Conservation (phyloP, 257 asterid genomes). For the Hygrophila difformis region DNA sequence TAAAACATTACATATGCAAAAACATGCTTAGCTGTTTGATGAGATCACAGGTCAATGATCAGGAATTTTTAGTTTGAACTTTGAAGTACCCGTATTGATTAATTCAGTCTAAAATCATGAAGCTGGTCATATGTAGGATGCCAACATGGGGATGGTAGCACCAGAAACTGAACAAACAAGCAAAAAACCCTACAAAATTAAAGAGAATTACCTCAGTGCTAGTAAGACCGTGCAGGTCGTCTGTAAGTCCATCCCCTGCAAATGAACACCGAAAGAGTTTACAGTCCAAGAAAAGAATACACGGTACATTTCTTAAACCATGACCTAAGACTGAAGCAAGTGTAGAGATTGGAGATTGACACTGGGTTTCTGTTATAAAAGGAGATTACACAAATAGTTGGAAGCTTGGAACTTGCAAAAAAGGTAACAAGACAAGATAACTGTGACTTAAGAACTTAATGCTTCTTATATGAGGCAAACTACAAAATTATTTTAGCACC, state of each 20-base stretch:
- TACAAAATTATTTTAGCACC: neutral
- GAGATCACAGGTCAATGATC: neutral
- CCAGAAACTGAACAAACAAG: conserved; percentile 6
- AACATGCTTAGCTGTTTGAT: neutral
- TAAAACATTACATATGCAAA: too few species aligned
- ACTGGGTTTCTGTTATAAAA: too few species aligned
- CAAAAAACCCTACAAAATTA: neutral
- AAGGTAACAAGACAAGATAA: neutral
- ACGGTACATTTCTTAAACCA: too few species aligned
- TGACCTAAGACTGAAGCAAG: too few species aligned
- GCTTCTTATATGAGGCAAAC: neutral
- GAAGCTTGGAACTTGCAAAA: neutral
- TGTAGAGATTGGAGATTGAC: neutral
- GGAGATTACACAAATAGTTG: neutral
- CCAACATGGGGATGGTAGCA: conserved; percentile 3
- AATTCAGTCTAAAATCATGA: neutral
- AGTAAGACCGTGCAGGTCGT: conserved; percentile 57
- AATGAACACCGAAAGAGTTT: conserved; percentile 9
- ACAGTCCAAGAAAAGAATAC: conserved; percentile 10
- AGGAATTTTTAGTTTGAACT: neutral
- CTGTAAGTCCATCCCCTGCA: conserved; percentile 88
- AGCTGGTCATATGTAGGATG: conserved; percentile 1
- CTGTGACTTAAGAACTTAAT: neutral
- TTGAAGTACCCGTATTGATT: too few species aligned
- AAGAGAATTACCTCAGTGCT: conserved; percentile 52